phyloP scores from a whole-genome alignment of 2,329 filamentous ascomycete genomes.

The Delphinella strobiligena region DNA sequence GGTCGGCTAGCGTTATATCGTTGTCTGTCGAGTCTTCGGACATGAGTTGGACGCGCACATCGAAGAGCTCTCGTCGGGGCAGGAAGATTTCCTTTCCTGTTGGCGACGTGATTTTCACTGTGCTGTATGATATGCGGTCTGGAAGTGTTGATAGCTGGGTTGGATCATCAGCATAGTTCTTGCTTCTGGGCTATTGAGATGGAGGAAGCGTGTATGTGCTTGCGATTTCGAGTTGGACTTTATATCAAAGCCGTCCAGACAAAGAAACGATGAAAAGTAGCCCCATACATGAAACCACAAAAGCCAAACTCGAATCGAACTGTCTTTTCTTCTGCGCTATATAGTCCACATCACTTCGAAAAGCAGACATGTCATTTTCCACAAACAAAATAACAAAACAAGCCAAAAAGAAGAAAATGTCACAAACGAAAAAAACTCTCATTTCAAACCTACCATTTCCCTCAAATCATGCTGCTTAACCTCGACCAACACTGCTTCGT shows the following conservation, averaged over 20 bases:
- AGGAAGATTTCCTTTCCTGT: constrained; percentile 42
- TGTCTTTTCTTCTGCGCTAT: no score
- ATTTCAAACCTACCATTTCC: constrained; percentile 37
- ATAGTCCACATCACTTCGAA: no score
- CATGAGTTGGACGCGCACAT: constrained; percentile 71
- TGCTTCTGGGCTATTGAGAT: no score
- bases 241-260: no score
- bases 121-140: constrained; percentile 60
- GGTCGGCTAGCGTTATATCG: constrained; percentile 45
- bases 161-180: background rate
- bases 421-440: background rate
- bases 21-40: constrained; percentile 43
- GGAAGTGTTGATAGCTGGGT: constrained; percentile 47
- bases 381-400: background rate
- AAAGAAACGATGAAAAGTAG: no score
- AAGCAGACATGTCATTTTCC: no score
- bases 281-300: no score
- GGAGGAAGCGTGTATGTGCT: no score
- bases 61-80: constrained; percentile 68
- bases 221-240: no score
- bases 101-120: constrained; percentile 49
- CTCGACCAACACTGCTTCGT: no score
- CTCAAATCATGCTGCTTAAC: constrained; percentile 27
- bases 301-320: no score
- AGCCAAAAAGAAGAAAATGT: background rate